Evolutionary conservation across 2,329 filamentous ascomycete genomes (phyloP), one percentile per base, ranked within the genome.

Genomic region (Hypoxylon sp.): DNA sequence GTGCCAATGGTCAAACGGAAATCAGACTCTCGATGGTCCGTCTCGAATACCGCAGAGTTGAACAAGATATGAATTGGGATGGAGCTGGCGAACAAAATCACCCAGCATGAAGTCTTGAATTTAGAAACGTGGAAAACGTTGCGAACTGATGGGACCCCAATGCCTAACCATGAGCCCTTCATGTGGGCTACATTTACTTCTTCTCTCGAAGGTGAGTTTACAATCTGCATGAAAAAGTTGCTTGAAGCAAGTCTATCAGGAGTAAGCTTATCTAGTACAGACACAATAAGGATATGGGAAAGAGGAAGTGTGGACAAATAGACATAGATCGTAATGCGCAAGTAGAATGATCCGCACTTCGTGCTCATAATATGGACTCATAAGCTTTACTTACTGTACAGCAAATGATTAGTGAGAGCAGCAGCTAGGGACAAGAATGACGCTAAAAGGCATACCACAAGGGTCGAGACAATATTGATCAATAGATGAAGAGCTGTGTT

Each of bases 121-220:
- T 25, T 48, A 2, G 71, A 65, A 34, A 76, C 56, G 2, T 53
- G 55, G n/a, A 72, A 64, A 14, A 82, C 36, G 64, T 83, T 85
- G 1, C 81, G 75, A 2, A 79, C 25, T 34, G 81, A 83, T 5
- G 80, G 75, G 1, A 84, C 72, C 0, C 85, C 83, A 48, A 85
- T 81, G 34, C 83, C 80, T 0, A 86, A 72, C 79, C 80, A 83
- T 14, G 70, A 75, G 1, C 78, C 74, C 50, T 72, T 68, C 0
- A 67, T 53, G 74, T 89, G 86, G 0, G 84, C 84, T 13, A 67
- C 69, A 51, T 88, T 82, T 10, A 87, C 73, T 43, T 87, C 84
- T 7, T 72, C 63, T 23, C 86, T 75, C 0, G 82, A 86, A 0
- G 86, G 86, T 0, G 85, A 80, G 11, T 76, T 80, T 11, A 88